Conservation (phyloP, 129 eudicot species). For the Calendula officinalis region DNA sequence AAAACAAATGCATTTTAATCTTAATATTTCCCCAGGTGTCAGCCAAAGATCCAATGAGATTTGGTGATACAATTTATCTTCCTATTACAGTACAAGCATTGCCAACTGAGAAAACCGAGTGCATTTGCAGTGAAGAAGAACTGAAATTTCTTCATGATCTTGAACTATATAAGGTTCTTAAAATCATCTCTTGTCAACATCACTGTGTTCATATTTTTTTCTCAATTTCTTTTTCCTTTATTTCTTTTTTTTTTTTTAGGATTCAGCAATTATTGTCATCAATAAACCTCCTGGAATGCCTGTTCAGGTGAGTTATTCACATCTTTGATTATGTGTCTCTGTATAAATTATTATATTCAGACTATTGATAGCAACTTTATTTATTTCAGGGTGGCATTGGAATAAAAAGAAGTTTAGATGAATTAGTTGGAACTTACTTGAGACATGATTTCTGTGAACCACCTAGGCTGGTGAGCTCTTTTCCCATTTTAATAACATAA, state of each 20-base stretch:
- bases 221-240: background rate
- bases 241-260: conserved; percentile 39
- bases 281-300: conserved; percentile 99
- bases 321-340: background rate
- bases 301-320: conserved; percentile 63
- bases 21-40: conserved; percentile 49
- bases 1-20: background rate
- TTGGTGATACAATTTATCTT: conserved; percentile 81
- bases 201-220: background rate
- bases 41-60: conserved; percentile 71
- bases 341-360: background rate
- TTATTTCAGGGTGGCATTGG: conserved; percentile 86
- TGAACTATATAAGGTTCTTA: conserved; percentile 79
- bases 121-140: conserved; percentile 53
- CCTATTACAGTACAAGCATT: conserved; percentile 62
- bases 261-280: conserved; percentile 78
- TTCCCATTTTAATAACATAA: conserved; percentile 10
- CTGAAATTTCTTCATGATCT: conserved; percentile 63
- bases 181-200: background rate
- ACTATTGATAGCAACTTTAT: conserved; percentile 1
- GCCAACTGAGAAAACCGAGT: conserved; percentile 40
- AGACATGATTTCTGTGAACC: conserved; percentile 64
- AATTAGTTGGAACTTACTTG: conserved; percentile 78
- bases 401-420: conserved; percentile 82
- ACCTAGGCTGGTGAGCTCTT: conserved; percentile 85